Base-by-base conservation (phyloP, 257 asterid species). In the Solanum chilense region DNA sequence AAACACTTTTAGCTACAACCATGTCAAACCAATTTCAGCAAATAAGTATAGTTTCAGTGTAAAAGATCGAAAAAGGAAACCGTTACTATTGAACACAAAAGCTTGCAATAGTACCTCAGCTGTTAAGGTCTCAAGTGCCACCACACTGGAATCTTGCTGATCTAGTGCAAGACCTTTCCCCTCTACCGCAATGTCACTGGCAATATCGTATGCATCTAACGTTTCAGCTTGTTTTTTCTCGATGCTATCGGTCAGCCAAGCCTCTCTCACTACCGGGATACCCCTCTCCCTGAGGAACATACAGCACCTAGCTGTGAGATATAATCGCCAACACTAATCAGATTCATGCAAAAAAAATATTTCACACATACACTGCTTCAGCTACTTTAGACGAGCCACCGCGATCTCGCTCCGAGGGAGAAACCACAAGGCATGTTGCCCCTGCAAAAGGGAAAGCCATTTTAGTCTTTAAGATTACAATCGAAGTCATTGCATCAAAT, bases 321-420 rank as follows among this genome's bases (percentile, higher is more conserved):
- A 16, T 9, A 3, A 47, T 29, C 4, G 7, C 44, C 13, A 47
- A 80, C 11, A 29, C 31, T 47, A 80, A 31, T 18, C 3, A 1
- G 29, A 49, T 49, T 29, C 20, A 2, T 29, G 44, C 68, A 47
- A 33, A 29, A 37, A 37, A 33, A 16, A 12, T 1, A 16, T 11
- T 75, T 25, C 9, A 5, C 80, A 87, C 94, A 88, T 90, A 95
- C 99, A 94, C 45, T 39, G 97, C 99, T 89, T 97, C 99, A 9
- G 95, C 93, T 88, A 95, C 69, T 87, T 94, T 94, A 18, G 92
- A 89, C 0, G 98, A 94, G 86, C 99, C 98, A 14, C 98, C 98
- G 3, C 94, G 95, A 4, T 93, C 98, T 64, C 98, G 86, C 89
- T 97, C 99, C 33, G 95, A 92, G 0, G 97, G 93, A 27, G 98